Conservation (phyloP, 768 basidiomycete genomes). For the Mrakia gelida region DNA sequence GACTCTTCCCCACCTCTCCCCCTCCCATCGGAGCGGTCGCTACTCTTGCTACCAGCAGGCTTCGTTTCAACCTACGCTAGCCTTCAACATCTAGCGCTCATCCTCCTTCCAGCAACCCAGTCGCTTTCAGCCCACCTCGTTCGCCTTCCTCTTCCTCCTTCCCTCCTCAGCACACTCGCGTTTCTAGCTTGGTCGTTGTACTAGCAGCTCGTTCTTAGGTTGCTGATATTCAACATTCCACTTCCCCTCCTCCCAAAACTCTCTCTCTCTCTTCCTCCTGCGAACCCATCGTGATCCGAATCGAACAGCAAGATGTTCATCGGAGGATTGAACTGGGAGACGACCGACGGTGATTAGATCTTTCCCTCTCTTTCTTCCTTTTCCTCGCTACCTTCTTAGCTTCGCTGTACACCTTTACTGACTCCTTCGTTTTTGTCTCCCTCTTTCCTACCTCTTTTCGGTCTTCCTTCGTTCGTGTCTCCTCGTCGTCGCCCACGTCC, state of each 20-base stretch:
- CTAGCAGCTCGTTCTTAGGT: background rate
- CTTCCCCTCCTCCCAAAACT: background rate
- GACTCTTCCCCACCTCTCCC: background rate
- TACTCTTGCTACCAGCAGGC: background rate
- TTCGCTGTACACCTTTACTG: constrained; percentile 22
- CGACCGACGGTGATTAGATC: constrained; percentile 79
- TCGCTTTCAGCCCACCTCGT: background rate
- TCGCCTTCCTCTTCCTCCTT: no score
- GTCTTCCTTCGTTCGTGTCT: constrained; percentile 40
- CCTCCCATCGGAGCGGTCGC: background rate
- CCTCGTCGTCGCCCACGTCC: constrained; percentile 51
- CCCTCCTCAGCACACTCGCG: background rate
- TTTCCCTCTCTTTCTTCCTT: background rate
- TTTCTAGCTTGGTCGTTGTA: background rate
- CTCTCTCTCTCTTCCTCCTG: background rate
- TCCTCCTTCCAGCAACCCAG: background rate
- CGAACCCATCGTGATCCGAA: constrained; percentile 1
- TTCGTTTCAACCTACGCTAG: background rate
- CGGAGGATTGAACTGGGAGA: constrained; percentile 99
- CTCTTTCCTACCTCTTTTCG: background rate
- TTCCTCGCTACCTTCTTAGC: constrained; percentile 9
- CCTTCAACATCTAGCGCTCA: background rate
- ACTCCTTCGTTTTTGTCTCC: constrained; percentile 35
- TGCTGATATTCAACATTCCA: constrained; percentile 1
- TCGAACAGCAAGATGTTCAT: constrained; percentile 98